phyloP scores from a whole-genome alignment of 805 yeast species.

The Yarrowia deformans region DNA sequence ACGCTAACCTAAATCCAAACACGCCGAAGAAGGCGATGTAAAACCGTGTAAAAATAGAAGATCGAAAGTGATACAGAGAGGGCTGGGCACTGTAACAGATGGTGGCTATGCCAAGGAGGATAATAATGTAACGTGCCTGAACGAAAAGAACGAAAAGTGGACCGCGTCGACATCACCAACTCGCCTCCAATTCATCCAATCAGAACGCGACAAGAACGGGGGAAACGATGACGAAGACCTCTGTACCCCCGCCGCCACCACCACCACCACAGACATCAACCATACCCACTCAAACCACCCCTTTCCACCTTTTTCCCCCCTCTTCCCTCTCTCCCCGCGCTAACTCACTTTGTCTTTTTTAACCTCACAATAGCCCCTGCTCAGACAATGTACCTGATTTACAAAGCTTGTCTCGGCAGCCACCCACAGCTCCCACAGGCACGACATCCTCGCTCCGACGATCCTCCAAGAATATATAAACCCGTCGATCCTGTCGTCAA shows the following conservation, averaged over 20 bases:
- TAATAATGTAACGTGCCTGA: no score
- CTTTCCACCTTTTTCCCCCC: background rate
- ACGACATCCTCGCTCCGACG: no score
- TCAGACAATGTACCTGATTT: constrained; percentile 33
- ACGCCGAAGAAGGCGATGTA: constrained; percentile 21
- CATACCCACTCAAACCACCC: background rate
- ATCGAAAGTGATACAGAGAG: background rate
- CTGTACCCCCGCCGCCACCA: no score
- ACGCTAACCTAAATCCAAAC: background rate
- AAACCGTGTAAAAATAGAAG: constrained; percentile 2
- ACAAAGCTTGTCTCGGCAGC: constrained; percentile 30
- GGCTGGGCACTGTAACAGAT: constrained; percentile 15
- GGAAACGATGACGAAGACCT: no score
- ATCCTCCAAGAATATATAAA: constrained; percentile 7
- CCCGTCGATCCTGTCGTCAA: background rate
- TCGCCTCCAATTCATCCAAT: no score
- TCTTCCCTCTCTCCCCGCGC: background rate
- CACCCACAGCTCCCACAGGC: background rate
- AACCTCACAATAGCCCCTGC: constrained; percentile 28
- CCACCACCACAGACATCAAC: no score
- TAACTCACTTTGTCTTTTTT: constrained; percentile 19
- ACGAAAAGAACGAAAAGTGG: background rate
- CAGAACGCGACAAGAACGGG: no score
- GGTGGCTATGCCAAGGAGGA: background rate
- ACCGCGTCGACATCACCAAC: no score